Evolutionary conservation across 1,284 basidiomycete species (phyloP), one percentile per base, ranked within the genome.

Genomic region (Heimioporus retisporus): DNA sequence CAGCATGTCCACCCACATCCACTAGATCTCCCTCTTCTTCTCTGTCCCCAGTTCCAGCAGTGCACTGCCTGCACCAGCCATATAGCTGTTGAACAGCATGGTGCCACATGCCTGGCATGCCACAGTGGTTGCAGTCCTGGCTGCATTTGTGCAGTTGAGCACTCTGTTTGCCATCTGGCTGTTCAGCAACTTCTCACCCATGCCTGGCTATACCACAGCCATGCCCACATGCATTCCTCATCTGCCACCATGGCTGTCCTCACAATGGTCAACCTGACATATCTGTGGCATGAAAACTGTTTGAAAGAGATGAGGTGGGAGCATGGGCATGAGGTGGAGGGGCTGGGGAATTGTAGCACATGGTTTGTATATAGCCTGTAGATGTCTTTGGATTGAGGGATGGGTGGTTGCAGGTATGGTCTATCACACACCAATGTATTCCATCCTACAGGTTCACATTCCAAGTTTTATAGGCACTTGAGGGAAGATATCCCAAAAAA

Each of bases 81-180:
- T 86, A 0, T 89, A 88, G 88, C 71, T 79, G 50, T 80, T 88
- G 16, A 90, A 89, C 74, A 91, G 90, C 75, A 82, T 85, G 25
- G 81, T 85, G 0, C 88, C 88, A 0, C 84, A 88, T 69, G 81
- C 82, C 58, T 80, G 87, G 51, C 82, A 88, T 16, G 88, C 87
- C 7, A 86, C 86, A 0, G 81, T 83, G 13, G 82, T 90, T 54
- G 87, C 85, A 3, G 73, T 87, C 35, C 11, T 10, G 50, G 82
- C 81, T 0, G 87, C 86, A 66, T 81, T 86, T 64, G 72, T 81
- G 72, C 84, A 89, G 73, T 75, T 79, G 0, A 88, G 88, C 7
- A 88, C 86, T 14, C 87, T 90, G 63, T 79, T 88, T 14, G 81
- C 85, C 2, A 86, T 83, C 2, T 88, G 86, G 87, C 79, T 89